phyloP scores from a whole-genome alignment of 2,329 filamentous ascomycete genomes.

The Ceratocystiopsis minuta region DNA sequence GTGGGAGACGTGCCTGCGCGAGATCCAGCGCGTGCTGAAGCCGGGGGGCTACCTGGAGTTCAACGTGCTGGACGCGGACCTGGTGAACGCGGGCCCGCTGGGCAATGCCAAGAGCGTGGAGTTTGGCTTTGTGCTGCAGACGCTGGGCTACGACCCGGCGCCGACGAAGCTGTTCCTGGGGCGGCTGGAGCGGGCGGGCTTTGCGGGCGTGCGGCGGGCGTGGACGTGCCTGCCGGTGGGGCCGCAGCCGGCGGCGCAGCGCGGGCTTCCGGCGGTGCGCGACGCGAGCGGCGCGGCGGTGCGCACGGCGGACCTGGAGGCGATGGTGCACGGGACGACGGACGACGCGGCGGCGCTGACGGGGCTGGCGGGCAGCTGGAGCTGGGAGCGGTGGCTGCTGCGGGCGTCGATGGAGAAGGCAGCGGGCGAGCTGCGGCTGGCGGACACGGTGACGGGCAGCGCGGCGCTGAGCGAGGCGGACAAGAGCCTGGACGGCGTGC shows the following conservation, averaged over 20 bases:
- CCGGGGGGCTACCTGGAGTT: slow-evolving; percentile 89
- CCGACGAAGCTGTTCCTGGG: slow-evolving; percentile 68
- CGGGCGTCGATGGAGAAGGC: slow-evolving; percentile 69
- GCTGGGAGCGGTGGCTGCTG: slow-evolving; percentile 93
- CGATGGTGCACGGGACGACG: slow-evolving; percentile 48
- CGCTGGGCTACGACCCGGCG: slow-evolving; percentile 71
- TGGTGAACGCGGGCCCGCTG: slow-evolving; percentile 65
- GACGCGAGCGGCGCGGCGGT: slow-evolving; percentile 21
- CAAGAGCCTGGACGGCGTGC: slow-evolving; percentile 40
- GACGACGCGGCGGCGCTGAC: slow-evolving; percentile 56
- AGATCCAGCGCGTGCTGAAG: slow-evolving; percentile 83
- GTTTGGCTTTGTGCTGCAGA: slow-evolving; percentile 79
- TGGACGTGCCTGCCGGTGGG: slow-evolving; percentile 87
- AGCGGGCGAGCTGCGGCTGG: slow-evolving; percentile 44
- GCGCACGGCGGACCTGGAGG: slow-evolving; percentile 37
- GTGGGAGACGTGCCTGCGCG: slow-evolving; percentile 67
- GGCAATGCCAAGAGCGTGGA: slow-evolving; percentile 75
- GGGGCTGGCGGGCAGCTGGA: slow-evolving; percentile 70
- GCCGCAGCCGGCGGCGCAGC: slow-evolving; percentile 20
- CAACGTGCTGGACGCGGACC: slow-evolving; percentile 72
- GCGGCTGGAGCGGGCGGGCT: slow-evolving; percentile 57
- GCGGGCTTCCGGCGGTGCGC: slow-evolving; percentile 15
- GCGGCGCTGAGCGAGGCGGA: slow-evolving; percentile 36
- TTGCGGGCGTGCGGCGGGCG: slow-evolving; percentile 61
- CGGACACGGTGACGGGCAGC: slow-evolving; percentile 32